Conservation (phyloP, 768 basidiomycete genomes). For the Termitomyces sp. region DNA sequence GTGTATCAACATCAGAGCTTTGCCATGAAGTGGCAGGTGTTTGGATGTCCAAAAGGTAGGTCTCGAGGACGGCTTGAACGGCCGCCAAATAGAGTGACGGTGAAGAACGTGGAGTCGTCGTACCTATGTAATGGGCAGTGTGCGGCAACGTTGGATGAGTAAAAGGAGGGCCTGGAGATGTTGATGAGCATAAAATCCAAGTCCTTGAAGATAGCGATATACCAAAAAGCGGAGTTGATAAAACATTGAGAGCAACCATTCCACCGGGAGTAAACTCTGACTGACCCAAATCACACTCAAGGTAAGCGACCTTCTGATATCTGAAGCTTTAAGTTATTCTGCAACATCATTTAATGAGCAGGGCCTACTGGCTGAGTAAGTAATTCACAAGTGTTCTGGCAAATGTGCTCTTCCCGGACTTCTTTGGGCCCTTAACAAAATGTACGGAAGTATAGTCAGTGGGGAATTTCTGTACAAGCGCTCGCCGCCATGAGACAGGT, state of each 20-base stretch:
- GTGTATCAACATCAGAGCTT: conserved; percentile 21
- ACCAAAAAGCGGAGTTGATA: conserved; percentile 74
- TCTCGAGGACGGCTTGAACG: conserved; percentile 60
- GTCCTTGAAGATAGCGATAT: conserved; percentile 1
- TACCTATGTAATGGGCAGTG: conserved; percentile 78
- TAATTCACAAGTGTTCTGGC: conserved; percentile 68
- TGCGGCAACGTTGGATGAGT: conserved; percentile 73
- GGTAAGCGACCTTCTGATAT: conserved; percentile 78
- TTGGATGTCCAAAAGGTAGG: conserved; percentile 67
- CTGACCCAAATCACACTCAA: conserved; percentile 93
- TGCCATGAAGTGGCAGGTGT: conserved; percentile 27
- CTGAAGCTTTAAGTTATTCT: conserved; percentile 27
- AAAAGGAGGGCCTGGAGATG: conserved; percentile 71
- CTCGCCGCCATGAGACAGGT: conserved; percentile 32
- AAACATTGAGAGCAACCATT: conserved; percentile 71
- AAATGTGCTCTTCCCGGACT: conserved; percentile 89
- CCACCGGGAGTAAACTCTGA: conserved; percentile 90
- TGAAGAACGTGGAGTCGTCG: conserved; percentile 68
- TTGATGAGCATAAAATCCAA: background rate
- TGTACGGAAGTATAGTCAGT: conserved; percentile 30
- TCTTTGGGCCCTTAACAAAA: conserved; percentile 81
- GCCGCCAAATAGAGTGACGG: conserved; percentile 74
- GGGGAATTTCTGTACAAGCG: conserved; percentile 21
- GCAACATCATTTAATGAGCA: background rate
- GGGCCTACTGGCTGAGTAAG: conserved; percentile 50